A percentile compares a stretch with the other conserved stretches of the same genome.
phyloP scores from a whole-genome alignment of 805 yeast genomes.

The Priceomyces castillae region DNA sequence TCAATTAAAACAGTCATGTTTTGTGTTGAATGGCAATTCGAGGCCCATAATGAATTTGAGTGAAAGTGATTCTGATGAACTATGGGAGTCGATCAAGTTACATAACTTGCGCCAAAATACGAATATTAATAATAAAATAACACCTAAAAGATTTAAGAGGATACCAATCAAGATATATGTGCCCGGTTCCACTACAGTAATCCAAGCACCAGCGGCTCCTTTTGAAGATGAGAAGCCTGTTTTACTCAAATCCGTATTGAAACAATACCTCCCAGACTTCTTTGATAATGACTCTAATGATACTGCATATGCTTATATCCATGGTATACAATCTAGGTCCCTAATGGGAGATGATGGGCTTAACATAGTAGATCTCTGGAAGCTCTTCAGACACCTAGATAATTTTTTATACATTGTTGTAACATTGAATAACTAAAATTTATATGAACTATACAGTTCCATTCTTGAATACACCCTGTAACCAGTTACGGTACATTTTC shows the following conservation, averaged over 20 bases:
- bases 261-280: conserved; percentile 12
- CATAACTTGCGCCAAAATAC: conserved; percentile 31
- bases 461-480: conserved; percentile 80
- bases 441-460: conserved; percentile 2
- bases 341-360: conserved; percentile 14
- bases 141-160: conserved; percentile 28
- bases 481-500: conserved; percentile 96
- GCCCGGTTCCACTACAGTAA: conserved; percentile 34
- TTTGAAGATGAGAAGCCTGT: conserved; percentile 4
- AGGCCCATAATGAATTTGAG: conserved; percentile 78
- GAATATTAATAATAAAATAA: conserved; percentile 24
- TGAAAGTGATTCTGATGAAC: conserved; percentile 51
- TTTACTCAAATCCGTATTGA: conserved; percentile 5
- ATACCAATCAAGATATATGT: conserved; percentile 51
- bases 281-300: conserved; percentile 5
- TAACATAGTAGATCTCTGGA: conserved; percentile 29
- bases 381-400: conserved; percentile 31
- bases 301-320: conserved; percentile 21
- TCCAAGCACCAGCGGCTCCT: conserved; percentile 25
- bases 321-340: conserved; percentile 27
- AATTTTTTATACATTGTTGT: conserved; percentile 35
- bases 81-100: conserved; percentile 53
- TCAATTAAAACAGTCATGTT: conserved; percentile 79
- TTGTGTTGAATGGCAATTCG: conserved; percentile 70
- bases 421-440: conserved; percentile 6